phyloP scores from a whole-genome alignment of 176 grass and related monocot species.

The Ensete glaucum region DNA sequence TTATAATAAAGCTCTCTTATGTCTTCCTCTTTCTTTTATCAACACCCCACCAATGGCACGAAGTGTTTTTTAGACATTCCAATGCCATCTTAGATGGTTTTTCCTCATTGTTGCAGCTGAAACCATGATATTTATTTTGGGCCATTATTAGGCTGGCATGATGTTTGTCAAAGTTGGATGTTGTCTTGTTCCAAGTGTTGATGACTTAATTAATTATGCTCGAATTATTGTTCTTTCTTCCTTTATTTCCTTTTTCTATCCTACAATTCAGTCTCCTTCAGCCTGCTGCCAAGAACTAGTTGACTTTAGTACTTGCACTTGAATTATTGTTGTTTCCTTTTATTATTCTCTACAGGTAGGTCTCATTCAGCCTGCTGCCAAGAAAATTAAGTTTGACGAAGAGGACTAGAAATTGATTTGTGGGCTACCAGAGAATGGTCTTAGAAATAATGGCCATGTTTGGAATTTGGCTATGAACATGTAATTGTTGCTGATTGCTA shows the following conservation, averaged over 20 bases:
- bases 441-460: no score
- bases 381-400: constrained; percentile 37
- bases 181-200: no score
- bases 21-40: background rate
- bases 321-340: background rate
- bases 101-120: no score
- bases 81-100: no score
- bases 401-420: constrained; percentile 9
- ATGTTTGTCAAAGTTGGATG: no score
- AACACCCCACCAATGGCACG: background rate
- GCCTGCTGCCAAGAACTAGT: background rate
- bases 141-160: no score
- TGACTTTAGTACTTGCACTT: background rate
- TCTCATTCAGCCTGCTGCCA: constrained; percentile 25
- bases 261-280: background rate
- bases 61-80: no score
- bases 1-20: background rate
- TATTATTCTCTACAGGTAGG: constrained; percentile 21
- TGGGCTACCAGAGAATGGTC: background rate
- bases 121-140: no score
- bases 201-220: no score
- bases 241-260: no score
- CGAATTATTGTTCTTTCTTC: no score
- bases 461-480: background rate
- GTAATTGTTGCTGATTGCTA: background rate